These are phyloP conservation scores for Kitagawia praeruptora DNA, from an alignment of 129 eudicot genomes.

Conservation along the genomic window DNA sequence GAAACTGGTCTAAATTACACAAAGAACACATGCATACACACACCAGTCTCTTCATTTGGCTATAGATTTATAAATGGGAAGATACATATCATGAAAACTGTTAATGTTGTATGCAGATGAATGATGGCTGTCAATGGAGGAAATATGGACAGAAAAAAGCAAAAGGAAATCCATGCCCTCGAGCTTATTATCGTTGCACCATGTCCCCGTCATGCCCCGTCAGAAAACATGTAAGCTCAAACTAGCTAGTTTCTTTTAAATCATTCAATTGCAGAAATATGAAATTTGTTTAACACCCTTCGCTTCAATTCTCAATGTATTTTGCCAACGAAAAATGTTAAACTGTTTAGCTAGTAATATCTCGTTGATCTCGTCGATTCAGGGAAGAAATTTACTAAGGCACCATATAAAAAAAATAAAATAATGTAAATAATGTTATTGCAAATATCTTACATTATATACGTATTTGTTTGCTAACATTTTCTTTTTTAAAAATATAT, in stretches of 20 bases:
- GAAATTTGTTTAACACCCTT: too few species aligned
- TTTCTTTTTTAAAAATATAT: too few species aligned
- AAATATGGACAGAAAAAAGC: conserved; percentile 89
- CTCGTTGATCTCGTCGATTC: too few species aligned
- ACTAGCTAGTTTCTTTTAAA: background rate
- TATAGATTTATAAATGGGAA: background rate
- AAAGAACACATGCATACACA: background rate
- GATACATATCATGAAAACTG: background rate
- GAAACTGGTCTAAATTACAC: background rate
- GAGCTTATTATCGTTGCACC: conserved; percentile 90
- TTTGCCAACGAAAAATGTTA: too few species aligned
- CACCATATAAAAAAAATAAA: too few species aligned
- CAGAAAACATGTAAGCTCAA: conserved; percentile 58
- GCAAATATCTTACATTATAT: too few species aligned
- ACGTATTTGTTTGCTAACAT: too few species aligned
- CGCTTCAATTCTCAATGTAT: too few species aligned
- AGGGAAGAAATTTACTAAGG: too few species aligned
- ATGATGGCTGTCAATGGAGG: conserved; percentile 96
- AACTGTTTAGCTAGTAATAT: too few species aligned
- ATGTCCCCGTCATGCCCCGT: conserved; percentile 76
- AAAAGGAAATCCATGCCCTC: conserved; percentile 88
- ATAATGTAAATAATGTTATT: too few species aligned
- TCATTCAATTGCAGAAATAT: background rate
- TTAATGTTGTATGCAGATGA: conserved; percentile 27
- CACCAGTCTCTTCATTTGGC: too few species aligned